These are phyloP conservation scores for Gossypium stocksii DNA, from an alignment of 345 rosid species.

Conservation along the genomic window DNA sequence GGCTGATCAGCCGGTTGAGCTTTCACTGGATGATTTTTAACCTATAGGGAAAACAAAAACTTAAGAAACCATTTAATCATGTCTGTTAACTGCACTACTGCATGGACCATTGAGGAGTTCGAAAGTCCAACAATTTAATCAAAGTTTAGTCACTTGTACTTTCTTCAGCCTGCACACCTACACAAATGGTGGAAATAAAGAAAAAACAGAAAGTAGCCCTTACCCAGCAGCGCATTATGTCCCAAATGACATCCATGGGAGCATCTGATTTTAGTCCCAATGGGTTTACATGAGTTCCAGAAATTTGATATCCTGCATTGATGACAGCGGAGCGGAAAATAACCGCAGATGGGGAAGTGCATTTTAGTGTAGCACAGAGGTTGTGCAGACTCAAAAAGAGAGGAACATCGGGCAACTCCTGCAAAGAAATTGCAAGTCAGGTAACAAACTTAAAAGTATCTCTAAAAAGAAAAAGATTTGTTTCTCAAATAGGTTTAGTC, in stretches of 20 bases:
- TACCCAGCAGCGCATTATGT: slow-evolving; percentile 99
- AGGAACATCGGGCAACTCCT: slow-evolving; percentile 96
- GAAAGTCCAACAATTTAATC: not conserved
- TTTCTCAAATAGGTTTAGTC: not conserved
- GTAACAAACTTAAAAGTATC: not conserved
- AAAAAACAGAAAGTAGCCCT: slow-evolving; percentile 18
- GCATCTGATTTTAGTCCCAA: slow-evolving; percentile 95
- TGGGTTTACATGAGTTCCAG: slow-evolving; percentile 91
- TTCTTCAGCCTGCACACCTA: not conserved
- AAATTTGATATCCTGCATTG: slow-evolving; percentile 87
- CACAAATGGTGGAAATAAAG: not conserved
- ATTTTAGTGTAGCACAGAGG: slow-evolving; percentile 87
- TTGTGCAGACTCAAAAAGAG: slow-evolving; percentile 91
- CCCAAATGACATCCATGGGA: slow-evolving; percentile 98
- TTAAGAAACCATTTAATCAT: not conserved
- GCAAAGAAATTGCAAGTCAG: slow-evolving; percentile 20
- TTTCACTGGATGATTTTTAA: slow-evolving; percentile 91
- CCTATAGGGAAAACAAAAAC: slow-evolving; percentile 34
- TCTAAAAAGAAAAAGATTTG: not conserved
- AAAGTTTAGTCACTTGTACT: not conserved
- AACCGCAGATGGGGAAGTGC: slow-evolving; percentile 95
- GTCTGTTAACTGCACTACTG: not conserved
- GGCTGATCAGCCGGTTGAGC: slow-evolving; percentile 75
- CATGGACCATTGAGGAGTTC: not conserved
- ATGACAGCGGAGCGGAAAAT: slow-evolving; percentile 90